Conservation (phyloP, 1,284 basidiomycete species). For the Heterobasidion annosum region DNA sequence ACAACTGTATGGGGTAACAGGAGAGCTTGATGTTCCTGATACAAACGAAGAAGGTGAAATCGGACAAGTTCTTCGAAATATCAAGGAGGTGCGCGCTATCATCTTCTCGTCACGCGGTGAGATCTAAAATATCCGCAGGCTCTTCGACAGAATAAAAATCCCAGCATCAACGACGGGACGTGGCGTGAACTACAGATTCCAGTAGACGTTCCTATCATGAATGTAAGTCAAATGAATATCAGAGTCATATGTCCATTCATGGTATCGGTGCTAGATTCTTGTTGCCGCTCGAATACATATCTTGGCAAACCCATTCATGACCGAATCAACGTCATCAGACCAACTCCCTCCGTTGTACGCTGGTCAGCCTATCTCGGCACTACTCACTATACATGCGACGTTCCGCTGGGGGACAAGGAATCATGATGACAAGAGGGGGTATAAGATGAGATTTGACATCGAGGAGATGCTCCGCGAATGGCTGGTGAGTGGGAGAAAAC, state of each 20-base stretch:
- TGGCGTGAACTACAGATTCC: conserved; percentile 74
- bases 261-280: conserved; percentile 40
- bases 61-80: conserved; percentile 22
- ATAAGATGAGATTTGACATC: conserved; percentile 65
- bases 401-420: conserved; percentile 62
- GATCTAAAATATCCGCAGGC: conserved; percentile 20
- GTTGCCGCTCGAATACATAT: conserved; percentile 58
- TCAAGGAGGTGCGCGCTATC: conserved; percentile 20
- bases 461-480: conserved; percentile 72
- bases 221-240: conserved; percentile 35
- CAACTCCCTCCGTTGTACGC: conserved; percentile 50
- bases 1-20: conserved; percentile 56
- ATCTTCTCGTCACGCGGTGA: conserved; percentile 14
- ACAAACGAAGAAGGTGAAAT: conserved; percentile 26
- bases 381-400: conserved; percentile 55
- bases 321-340: conserved; percentile 12
- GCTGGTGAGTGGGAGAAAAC: conserved; percentile 74
- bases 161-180: conserved; percentile 24
- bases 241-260: background rate
- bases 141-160: conserved; percentile 30
- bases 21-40: conserved; percentile 51
- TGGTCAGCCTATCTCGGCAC: conserved; percentile 67
- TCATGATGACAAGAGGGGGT: conserved; percentile 31
- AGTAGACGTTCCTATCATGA: conserved; percentile 75
- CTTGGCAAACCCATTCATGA: conserved; percentile 23